Base-by-base conservation (phyloP, 2,329 filamentous ascomycete species). In the Stagonosporopsis vannaccii region DNA sequence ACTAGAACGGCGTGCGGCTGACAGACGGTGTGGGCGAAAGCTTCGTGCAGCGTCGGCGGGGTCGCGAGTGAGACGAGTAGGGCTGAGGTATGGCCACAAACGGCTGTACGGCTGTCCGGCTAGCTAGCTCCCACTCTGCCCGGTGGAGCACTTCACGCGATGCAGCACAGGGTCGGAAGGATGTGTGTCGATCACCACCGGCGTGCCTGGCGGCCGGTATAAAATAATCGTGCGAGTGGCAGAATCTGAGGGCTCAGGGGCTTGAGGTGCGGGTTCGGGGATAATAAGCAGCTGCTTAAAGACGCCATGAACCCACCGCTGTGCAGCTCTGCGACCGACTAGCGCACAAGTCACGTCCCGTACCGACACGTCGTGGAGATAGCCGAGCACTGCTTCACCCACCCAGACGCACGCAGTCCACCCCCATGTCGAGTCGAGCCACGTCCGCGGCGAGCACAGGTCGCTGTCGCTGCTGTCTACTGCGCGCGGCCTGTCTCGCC, bases 1-100 rank as follows among this genome's bases (percentile, higher is more conserved):
- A 9, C 51, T 39, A 39, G 37, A 40, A 33, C 43, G 56, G 53
- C 58, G 63, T 67, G 62, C 62, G 68, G 66, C 66, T 68, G 64
- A 66, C 41, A 8, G 42, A 46, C 15, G 37, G 20, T 6, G 48
- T 50, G 50, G 58, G 35, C 33, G 51, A 48, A 52, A 60, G 54
- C 37, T 37, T 56, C 23, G 51, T 44, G 41, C 46, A 13, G 40
- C 49, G 43, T 26, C 57, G 59, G 65, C 53, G 63, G 61, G 61
- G 63, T 62, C 41, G 39, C 23, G 35, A 35, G 44, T 48, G 39
- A 48, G 56, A 61, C 46, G 36, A 36, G 37, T 58, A 61, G 54
- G 59, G 63, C 59, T 63, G 63, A 33, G 26, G 28, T n/a, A 61
- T 51, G 58, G 58, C 51, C 46, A 52, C 59, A 52, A 40, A 51